Evolutionary conservation across 106 monocot genomes (phyloP).

Genomic region (Dioscorea alata): DNA sequence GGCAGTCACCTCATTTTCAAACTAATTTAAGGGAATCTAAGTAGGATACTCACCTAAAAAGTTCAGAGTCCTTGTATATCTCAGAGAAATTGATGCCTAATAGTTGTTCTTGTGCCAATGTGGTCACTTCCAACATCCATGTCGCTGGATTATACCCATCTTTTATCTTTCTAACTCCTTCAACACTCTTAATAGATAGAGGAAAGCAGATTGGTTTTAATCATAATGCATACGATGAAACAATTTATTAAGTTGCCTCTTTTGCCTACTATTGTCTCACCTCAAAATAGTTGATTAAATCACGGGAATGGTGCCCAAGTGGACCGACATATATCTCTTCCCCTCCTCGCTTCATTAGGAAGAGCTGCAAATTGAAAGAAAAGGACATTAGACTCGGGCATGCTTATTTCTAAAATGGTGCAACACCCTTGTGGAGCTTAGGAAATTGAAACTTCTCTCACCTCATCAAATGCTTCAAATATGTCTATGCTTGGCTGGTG

Average conservation of each 20-base stretch:
- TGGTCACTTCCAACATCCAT: constrained; percentile 34
- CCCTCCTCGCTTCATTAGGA: constrained; percentile 32
- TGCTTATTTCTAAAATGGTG: not conserved
- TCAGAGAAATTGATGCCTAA: constrained; percentile 14
- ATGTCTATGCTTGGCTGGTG: constrained; percentile 28
- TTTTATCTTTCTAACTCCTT: constrained; percentile 26
- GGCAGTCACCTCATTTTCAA: no score
- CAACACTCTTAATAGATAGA: constrained; percentile 6
- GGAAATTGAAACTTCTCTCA: not conserved
- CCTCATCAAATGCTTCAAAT: constrained; percentile 31
- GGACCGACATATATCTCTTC: constrained; percentile 51
- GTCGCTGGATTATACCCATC: constrained; percentile 30
- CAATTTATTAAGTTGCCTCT: no score
- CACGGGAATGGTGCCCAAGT: constrained; percentile 26
- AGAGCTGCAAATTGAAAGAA: constrained; percentile 12
- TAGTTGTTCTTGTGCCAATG: constrained; percentile 13
- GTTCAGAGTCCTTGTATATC: constrained; percentile 20
- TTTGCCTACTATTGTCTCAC: not conserved
- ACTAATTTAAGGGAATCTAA: not conserved
- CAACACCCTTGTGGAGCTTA: not conserved
- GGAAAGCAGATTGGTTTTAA: no score
- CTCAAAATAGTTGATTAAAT: constrained; percentile 35
- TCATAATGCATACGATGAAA: no score
- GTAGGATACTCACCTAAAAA: constrained; percentile 14
- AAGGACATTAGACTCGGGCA: not conserved